Conservation (phyloP, 176 grass and related monocot species). For the Saccharum spontaneum region DNA sequence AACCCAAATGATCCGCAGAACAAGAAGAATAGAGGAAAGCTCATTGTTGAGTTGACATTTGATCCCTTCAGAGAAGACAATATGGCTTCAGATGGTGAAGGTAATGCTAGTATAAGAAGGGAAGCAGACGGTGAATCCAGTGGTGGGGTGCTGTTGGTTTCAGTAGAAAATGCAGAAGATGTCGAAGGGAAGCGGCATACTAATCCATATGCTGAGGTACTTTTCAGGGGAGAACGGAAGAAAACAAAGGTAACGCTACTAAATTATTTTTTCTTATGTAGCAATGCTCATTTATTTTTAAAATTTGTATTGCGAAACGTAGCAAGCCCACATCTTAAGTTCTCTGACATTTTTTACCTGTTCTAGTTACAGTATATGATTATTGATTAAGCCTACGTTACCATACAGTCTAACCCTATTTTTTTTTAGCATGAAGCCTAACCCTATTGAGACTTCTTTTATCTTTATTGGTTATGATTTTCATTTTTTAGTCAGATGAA, state of each 20-base stretch:
- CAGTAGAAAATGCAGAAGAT: conserved; percentile 73
- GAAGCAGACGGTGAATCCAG: neutral
- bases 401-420: neutral
- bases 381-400: neutral
- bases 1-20: conserved; percentile 83
- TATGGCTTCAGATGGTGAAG: conserved; percentile 43
- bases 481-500: neutral
- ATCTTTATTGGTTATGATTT: neutral
- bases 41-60: conserved; percentile 79
- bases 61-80: conserved; percentile 84
- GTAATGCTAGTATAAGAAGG: conserved; percentile 29
- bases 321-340: neutral
- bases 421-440: no score
- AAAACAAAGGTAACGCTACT: conserved; percentile 64
- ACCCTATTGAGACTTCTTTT: neutral
- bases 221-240: conserved; percentile 81
- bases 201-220: conserved; percentile 71
- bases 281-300: neutral
- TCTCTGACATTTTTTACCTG: neutral
- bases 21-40: conserved; percentile 78
- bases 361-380: neutral
- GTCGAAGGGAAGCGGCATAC: conserved; percentile 89
- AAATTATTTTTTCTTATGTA: neutral
- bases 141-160: conserved; percentile 70
- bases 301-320: neutral